These are phyloP conservation scores for Fusarium succisae DNA, from an alignment of 2,329 filamentous ascomycete genomes.

Conservation along the genomic window DNA sequence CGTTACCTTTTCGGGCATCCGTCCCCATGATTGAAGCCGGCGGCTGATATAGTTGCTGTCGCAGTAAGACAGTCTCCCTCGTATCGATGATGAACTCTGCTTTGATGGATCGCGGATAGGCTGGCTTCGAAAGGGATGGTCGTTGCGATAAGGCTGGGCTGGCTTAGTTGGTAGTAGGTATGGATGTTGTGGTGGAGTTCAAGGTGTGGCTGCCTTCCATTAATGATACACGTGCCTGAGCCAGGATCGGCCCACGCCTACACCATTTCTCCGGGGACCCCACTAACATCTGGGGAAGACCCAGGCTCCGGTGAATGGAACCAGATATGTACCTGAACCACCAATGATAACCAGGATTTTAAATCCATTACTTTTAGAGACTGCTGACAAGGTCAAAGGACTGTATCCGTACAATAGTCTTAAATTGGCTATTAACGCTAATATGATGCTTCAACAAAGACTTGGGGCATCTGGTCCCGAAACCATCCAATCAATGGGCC, in stretches of 20 bases:
- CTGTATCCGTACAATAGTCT: too few relatives aligned
- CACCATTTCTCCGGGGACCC: conserved; percentile 33
- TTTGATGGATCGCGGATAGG: conserved; percentile 11
- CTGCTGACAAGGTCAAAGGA: background rate
- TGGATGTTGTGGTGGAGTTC: conserved; percentile 32
- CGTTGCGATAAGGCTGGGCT: conserved; percentile 23
- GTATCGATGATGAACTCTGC: background rate
- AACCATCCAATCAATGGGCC: background rate
- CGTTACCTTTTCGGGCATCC: conserved; percentile 46
- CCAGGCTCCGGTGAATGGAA: background rate
- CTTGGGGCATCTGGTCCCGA: background rate
- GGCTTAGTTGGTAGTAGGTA: background rate
- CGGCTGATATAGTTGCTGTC: background rate
- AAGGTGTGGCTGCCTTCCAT: conserved; percentile 11
- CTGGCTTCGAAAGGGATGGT: conserved; percentile 8
- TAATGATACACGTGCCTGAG: conserved; percentile 36
- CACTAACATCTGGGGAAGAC: conserved; percentile 18
- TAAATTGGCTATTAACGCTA: background rate
- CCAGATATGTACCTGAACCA: background rate
- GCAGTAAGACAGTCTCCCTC: background rate
- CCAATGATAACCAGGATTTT: background rate
- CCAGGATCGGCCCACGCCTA: conserved; percentile 21
- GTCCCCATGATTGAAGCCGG: conserved; percentile 28
- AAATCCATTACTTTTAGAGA: background rate
- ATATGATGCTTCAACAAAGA: background rate